Base-by-base conservation (phyloP, 129 eudicot species). In the Dittrichia graveolens region DNA sequence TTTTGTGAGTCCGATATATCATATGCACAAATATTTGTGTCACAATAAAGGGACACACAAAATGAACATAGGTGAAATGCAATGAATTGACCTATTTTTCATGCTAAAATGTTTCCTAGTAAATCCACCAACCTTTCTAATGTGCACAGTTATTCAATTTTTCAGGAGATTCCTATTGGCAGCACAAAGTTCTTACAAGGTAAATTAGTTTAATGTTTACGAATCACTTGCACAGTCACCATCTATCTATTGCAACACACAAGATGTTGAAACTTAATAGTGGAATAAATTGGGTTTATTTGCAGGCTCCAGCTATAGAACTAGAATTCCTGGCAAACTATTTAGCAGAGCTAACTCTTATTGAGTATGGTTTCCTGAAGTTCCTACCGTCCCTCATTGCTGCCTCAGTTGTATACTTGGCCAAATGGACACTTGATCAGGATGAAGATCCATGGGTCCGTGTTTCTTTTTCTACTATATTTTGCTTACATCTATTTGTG, bases 371-470 rank as follows among this genome's bases (percentile, higher is more conserved):
- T 59, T 93, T 93, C 69, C 69, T 90, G 2, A 83, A 82, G 78
- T 90, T 80, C 82, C 92, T 93, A 41, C 98, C 98, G 8, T 93
- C 98, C 73, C 87, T 90, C 12, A 49, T 87, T 56, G 96, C 96
- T 74, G 98, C 98, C 78, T 90, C 96, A 61, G 96, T 95, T 8
- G 85, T 90, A 37, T 90, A 87, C 74, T 81, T 93, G 31, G 98
- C 98, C 59, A 82, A 84, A 86, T 93, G 98, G 98, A 90, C 88
- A n/a, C 87, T 93, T 63, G 90, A 93, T 83, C 98, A 90, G 75
- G 83, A 91, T 37, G 80, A 70, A 40, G 75, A 90, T 71, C 98
- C 98, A 60, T 93, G 98, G 98, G 98, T 93, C 60, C 4, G 95
- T 69, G 48, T 63, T 65, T 54, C 58, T 54, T 18, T 39, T 12